These are phyloP conservation scores for Phialocephala sp. DNA, from an alignment of 2,329 filamentous ascomycete species.

Conservation along the genomic window DNA sequence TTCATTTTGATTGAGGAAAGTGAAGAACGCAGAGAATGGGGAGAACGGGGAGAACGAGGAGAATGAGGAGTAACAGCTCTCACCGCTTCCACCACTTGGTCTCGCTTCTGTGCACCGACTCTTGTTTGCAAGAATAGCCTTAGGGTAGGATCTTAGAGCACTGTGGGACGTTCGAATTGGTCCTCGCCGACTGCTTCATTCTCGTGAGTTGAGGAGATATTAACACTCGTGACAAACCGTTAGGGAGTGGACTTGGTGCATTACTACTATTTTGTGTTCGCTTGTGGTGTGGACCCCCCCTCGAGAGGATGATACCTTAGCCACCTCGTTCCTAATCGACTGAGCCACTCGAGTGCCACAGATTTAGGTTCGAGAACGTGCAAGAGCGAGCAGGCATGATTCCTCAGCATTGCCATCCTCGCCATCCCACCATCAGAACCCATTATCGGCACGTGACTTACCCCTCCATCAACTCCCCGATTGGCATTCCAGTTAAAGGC, in stretches of 20 bases:
- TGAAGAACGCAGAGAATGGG: not conserved
- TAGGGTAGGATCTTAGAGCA: not conserved
- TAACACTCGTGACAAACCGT: not conserved
- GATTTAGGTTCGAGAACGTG: not conserved
- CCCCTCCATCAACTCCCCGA: not conserved
- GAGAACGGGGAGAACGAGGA: not conserved
- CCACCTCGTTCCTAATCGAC: not conserved
- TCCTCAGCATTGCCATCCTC: not conserved
- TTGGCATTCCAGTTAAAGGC: not conserved
- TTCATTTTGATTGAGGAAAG: not conserved
- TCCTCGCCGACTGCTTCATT: not conserved
- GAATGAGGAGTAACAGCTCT: conserved; percentile 5
- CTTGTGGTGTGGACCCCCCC: not conserved
- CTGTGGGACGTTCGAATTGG: not conserved
- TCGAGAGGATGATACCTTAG: not conserved
- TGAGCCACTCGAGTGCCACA: conserved; percentile 1
- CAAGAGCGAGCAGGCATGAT: not conserved
- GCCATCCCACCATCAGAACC: not conserved
- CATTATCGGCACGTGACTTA: not conserved
- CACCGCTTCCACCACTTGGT: not conserved
- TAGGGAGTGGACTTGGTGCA: no score
- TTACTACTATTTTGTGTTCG: not conserved
- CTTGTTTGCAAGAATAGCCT: not conserved
- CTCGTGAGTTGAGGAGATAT: not conserved
- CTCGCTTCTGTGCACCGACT: not conserved